A percentile compares a stretch with the other conserved stretches of the same genome.
phyloP scores from a whole-genome alignment of 176 grass and related monocot species.

The Zea mays region DNA sequence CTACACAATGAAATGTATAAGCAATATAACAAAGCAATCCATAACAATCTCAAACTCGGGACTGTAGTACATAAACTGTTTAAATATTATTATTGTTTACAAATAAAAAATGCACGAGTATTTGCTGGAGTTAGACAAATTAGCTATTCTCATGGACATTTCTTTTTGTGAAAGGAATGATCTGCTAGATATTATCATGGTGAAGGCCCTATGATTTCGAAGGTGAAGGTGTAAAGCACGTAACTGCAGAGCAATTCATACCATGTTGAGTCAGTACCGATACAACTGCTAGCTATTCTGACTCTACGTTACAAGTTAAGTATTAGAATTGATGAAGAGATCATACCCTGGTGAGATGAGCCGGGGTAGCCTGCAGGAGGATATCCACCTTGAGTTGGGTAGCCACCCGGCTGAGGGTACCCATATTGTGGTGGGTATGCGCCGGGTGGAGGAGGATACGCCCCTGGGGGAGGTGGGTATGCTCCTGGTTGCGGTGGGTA shows the following conservation, averaged over 20 bases:
- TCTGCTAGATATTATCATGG: not conserved
- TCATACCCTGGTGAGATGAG: slow-evolving; percentile 28
- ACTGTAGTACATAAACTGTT: not conserved
- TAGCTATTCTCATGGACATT: not conserved
- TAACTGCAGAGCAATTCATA: not conserved
- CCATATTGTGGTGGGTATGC: slow-evolving; percentile 43
- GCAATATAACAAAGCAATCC: not conserved
- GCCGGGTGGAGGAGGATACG: slow-evolving; percentile 42
- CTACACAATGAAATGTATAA: not conserved
- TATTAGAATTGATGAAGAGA: not conserved
- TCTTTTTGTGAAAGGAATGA: not conserved
- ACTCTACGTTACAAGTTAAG: not conserved
- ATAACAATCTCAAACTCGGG: not conserved
- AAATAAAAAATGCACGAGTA: not conserved
- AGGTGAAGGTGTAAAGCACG: not conserved
- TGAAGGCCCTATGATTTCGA: not conserved
- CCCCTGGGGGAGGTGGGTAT: slow-evolving; percentile 45
- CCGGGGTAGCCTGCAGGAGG: slow-evolving; percentile 48
- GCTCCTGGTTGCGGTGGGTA: slow-evolving; percentile 38
- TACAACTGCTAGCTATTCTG: not conserved
- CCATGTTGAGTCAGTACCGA: not conserved
- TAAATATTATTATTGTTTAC: not conserved
- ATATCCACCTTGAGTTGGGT: slow-evolving; percentile 23
- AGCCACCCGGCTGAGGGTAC: slow-evolving; percentile 20
- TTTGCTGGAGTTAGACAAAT: not conserved